Conservation (phyloP, 2,329 filamentous ascomycete species). For the Pyrenochaeta sp. region DNA sequence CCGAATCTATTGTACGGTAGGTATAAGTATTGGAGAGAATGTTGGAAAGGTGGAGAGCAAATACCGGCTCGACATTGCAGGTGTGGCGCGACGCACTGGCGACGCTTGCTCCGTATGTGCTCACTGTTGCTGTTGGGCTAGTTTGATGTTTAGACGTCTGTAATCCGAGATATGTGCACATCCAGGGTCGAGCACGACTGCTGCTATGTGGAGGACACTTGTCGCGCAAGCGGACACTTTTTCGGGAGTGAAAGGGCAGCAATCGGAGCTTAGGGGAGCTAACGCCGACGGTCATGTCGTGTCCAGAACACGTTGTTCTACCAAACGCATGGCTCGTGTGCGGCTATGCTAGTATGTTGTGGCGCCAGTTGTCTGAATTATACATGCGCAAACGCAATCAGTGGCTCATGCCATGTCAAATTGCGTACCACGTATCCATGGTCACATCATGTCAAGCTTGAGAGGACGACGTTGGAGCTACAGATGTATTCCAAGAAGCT, state of each 20-base stretch:
- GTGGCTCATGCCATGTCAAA: too few species aligned
- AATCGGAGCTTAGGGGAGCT: slow-evolving; percentile 19
- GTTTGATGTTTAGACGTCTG: neutral
- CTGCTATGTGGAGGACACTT: slow-evolving; percentile 30
- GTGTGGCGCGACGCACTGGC: neutral
- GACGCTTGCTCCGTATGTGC: neutral
- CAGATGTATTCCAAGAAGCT: slow-evolving; percentile 12
- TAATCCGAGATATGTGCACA: neutral
- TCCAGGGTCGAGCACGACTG: slow-evolving; percentile 8
- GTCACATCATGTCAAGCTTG: neutral
- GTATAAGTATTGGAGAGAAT: neutral
- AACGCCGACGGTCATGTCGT: slow-evolving; percentile 17
- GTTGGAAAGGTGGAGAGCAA: too few species aligned
- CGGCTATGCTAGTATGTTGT: neutral
- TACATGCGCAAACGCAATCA: too few species aligned
- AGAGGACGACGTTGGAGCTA: neutral
- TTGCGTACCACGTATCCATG: too few species aligned
- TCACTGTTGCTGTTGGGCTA: neutral
- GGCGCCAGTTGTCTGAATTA: neutral
- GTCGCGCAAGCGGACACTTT: slow-evolving; percentile 13
- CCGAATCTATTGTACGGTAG: slow-evolving; percentile 28
- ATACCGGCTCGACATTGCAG: slow-evolving; percentile 36
- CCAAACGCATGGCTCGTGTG: neutral
- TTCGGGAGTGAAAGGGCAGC: slow-evolving; percentile 13
- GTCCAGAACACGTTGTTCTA: slow-evolving; percentile 1